Conservation (phyloP, 2,329 filamentous ascomycete species). For the Helotiales sp. region DNA sequence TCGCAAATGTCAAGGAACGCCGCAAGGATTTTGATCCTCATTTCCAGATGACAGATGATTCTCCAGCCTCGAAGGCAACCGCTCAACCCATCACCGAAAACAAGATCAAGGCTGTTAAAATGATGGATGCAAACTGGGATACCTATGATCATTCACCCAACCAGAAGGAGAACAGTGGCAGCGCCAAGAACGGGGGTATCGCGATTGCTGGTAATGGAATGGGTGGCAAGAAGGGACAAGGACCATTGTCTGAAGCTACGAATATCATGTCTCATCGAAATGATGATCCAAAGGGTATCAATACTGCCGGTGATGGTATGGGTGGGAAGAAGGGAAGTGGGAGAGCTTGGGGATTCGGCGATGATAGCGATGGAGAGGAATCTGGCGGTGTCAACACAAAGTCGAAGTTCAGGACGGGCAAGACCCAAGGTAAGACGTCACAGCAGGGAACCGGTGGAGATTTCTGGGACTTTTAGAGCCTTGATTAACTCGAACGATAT, state of each 20-base stretch:
- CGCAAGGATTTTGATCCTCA: conserved; percentile 76
- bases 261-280: conserved; percentile 11
- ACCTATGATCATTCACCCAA: conserved; percentile 56
- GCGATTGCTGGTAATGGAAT: conserved; percentile 51
- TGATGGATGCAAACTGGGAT: conserved; percentile 68
- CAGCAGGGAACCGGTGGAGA: conserved; percentile 34
- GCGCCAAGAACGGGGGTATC: conserved; percentile 28
- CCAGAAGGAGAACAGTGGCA: conserved; percentile 41
- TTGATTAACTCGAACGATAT: no score
- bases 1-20: conserved; percentile 73
- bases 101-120: conserved; percentile 69
- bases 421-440: conserved; percentile 23
- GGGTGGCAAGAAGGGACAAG: conserved; percentile 31
- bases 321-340: conserved; percentile 31
- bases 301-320: conserved; percentile 31
- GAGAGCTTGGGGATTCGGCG: conserved; percentile 56
- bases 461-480: conserved; percentile 40
- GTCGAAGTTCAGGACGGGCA: conserved; percentile 30
- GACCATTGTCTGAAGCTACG: conserved; percentile 49
- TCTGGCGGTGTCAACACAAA: conserved; percentile 26
- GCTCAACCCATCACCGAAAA: conserved; percentile 53
- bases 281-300: conserved; percentile 33
- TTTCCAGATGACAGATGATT: conserved; percentile 73
- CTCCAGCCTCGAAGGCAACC: conserved; percentile 47
- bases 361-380: conserved; percentile 47